Evolutionary conservation across 2,329 filamentous ascomycete species (phyloP).

Genomic region (Aspergillus awamori): DNA sequence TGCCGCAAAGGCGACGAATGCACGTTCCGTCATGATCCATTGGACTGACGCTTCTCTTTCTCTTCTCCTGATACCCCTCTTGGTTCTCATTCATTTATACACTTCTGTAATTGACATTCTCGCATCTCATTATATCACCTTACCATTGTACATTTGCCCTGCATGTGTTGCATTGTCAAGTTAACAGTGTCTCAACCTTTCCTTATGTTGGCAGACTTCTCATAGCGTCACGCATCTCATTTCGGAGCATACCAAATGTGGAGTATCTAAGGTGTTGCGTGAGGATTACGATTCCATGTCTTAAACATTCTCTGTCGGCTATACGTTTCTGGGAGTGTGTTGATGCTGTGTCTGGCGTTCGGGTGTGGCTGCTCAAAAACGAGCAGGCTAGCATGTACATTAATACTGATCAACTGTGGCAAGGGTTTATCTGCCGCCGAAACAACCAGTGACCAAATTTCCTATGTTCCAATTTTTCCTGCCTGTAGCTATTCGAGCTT

Average conservation of each 20-base stretch:
- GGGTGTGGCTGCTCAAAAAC: neutral
- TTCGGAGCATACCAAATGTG: constrained; percentile 11
- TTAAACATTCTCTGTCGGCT: neutral
- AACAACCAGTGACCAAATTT: neutral
- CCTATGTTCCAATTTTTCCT: neutral
- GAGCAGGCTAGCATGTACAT: constrained; percentile 6
- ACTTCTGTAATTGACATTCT: constrained; percentile 13
- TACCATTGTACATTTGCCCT: neutral
- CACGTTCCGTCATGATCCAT: constrained; percentile 52
- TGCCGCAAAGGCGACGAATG: constrained; percentile 57
- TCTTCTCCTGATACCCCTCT: constrained; percentile 22
- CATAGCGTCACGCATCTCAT: neutral
- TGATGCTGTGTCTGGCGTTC: neutral
- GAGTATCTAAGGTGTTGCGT: constrained; percentile 14
- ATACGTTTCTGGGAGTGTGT: neutral
- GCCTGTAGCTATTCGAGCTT: neutral
- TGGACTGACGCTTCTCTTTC: constrained; percentile 15
- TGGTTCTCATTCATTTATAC: constrained; percentile 11
- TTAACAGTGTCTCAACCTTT: neutral
- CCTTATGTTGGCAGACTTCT: neutral
- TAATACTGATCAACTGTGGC: constrained; percentile 1
- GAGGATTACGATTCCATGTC: neutral
- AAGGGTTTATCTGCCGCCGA: neutral
- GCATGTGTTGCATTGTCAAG: constrained; percentile 4
- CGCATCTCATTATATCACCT: neutral